phyloP scores from a whole-genome alignment of 371 early-diverging fungal genomes.

The Saksenaea oblongispora region DNA sequence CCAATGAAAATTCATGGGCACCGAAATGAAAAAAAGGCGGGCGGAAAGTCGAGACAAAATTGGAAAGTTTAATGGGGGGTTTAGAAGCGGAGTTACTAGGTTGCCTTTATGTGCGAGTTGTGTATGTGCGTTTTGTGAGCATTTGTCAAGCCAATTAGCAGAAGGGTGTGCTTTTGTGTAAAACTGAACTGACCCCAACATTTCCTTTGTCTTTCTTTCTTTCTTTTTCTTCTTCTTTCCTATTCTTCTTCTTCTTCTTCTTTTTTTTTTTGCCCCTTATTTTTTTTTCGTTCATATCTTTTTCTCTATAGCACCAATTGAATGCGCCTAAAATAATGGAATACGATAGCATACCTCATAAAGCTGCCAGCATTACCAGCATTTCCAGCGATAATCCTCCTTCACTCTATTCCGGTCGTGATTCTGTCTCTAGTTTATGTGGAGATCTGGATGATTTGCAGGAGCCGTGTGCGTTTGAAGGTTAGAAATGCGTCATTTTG shows the following conservation, averaged over 20 bases:
- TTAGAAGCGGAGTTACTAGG: neutral
- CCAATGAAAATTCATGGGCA: slow-evolving; percentile 4
- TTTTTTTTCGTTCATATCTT: too few relatives aligned
- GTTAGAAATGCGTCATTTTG: slow-evolving; percentile 7
- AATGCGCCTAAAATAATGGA: neutral
- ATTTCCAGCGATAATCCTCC: slow-evolving; percentile 15
- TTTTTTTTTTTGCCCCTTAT: neutral
- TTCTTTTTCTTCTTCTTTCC: neutral
- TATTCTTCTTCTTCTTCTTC: neutral
- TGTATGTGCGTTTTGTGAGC: slow-evolving; percentile 1
- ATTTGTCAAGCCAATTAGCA: slow-evolving; percentile 5
- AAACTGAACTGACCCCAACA: slow-evolving; percentile 7
- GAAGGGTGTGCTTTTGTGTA: neutral
- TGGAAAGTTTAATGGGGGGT: neutral
- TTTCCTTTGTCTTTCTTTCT: slow-evolving; percentile 3
- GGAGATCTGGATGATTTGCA: slow-evolving; percentile 15
- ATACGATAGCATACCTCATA: slow-evolving; percentile 8
- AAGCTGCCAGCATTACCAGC: slow-evolving; percentile 16
- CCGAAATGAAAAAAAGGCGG: neutral
- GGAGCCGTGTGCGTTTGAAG: slow-evolving; percentile 16
- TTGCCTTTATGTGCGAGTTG: neutral
- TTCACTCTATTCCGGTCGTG: slow-evolving; percentile 16
- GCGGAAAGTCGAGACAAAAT: neutral
- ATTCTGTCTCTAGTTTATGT: slow-evolving; percentile 13
- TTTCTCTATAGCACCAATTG: neutral